Base-by-base conservation (phyloP, 1,284 basidiomycete genomes). In the Trichosporon ovoides region DNA sequence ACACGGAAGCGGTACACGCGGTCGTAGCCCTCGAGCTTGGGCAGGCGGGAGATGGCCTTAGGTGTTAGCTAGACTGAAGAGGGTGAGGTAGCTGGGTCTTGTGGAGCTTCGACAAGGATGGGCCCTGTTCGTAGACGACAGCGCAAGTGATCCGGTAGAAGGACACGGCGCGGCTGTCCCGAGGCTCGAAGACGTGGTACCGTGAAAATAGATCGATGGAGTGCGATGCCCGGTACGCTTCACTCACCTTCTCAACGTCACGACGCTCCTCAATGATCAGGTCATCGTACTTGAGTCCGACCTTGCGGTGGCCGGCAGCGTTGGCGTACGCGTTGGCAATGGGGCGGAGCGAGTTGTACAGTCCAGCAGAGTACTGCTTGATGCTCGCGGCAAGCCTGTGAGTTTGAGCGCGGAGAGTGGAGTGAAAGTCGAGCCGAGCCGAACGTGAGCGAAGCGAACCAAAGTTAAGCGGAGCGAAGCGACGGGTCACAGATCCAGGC, bases 261-360 rank as follows among this genome's bases (percentile, higher is more conserved):
- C 81, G 80, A 60, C 86, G 84, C 80, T 98, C 95, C 79, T 97
- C 93, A 60, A 88, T 81, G 65, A 98, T 80, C 69, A 98, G 84
- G 83, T 98, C 95, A 76, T 98, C 95, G 79, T 96, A 96, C 74
- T 85, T 87, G 77, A 97, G 85, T 68, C 95, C 95, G 76, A 91
- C 83, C 77, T 87, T 83, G 69, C 94, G 85, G 83, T 95, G 91
- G 46, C 94, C 93, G 46, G 87, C 80, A 56, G 86, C 79, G 73
- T 88, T 78, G 67, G 87, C 88, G 77, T 96, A 98, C 81, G 88
- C 88, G 70, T 84, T 82, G 13, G 93, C 89, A 60, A 97, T 65
- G 57, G 93, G 92, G 68, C 85, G 86, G 66, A 96, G 68, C 78
- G 67, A 59, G 55, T 72, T 72, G 67, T 72, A 73, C 22, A 77